phyloP scores from a whole-genome alignment of 2,329 filamentous ascomycete species.

The Ophiosphaerella herpotricha region DNA sequence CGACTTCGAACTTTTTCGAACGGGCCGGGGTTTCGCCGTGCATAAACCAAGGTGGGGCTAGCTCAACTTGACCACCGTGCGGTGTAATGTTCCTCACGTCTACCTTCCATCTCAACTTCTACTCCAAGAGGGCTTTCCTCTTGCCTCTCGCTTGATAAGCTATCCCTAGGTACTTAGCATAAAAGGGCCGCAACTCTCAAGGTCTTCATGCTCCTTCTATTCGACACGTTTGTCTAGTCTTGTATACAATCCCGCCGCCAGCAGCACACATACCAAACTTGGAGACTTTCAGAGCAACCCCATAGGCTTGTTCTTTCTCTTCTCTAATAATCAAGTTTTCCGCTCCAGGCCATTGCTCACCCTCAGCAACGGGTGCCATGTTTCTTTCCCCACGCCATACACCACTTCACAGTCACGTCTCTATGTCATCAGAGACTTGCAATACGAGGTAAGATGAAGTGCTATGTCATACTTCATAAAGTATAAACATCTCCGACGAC shows the following conservation, averaged over 20 bases:
- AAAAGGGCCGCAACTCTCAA: no score
- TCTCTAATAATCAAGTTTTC: background rate
- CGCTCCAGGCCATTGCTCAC: background rate
- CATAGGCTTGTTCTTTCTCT: background rate
- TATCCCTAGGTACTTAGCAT: no score
- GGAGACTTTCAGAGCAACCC: no score
- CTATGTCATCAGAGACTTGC: background rate
- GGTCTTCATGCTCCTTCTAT: no score
- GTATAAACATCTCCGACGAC: background rate
- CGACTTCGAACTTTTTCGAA: slow-evolving; percentile 31
- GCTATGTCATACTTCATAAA: background rate
- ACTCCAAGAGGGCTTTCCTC: no score
- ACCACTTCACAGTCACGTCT: background rate
- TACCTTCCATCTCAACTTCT: no score
- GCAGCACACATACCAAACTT: no score
- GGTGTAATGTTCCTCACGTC: background rate
- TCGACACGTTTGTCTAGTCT: no score
- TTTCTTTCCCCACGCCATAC: background rate
- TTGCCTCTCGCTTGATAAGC: no score
- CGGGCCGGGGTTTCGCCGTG: slow-evolving; percentile 18
- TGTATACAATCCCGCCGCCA: no score
- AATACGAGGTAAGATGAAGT: slow-evolving; percentile 6
- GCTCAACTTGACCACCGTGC: background rate
- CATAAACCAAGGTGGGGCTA: slow-evolving; percentile 5
- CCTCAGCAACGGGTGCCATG: background rate